A percentile compares a stretch with the other conserved stretches of the same genome.
Evolutionary conservation across 2,329 filamentous ascomycete species (phyloP).

Genomic region (Hirsutella thompsonii): DNA sequence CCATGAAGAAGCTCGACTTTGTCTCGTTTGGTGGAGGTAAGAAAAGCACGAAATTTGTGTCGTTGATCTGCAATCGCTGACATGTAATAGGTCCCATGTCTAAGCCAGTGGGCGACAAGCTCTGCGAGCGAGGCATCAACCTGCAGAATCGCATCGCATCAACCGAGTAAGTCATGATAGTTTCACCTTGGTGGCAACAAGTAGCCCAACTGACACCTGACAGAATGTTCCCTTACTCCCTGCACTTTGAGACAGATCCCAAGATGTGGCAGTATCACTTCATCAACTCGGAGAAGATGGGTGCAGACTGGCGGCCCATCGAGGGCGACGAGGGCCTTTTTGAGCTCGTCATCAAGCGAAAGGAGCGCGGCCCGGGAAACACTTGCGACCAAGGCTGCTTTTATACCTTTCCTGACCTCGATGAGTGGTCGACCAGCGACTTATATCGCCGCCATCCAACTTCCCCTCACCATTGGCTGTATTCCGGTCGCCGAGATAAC

Average conservation of each 20-base stretch:
- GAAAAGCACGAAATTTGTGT: too few relatives aligned
- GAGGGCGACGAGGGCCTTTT: conserved; percentile 4
- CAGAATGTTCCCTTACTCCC: conserved; percentile 19
- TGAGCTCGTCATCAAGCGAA: conserved; percentile 23
- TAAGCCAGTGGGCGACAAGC: conserved; percentile 21
- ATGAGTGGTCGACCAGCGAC: conserved; percentile 22
- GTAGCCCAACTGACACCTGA: conserved; percentile 5
- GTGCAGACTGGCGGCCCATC: conserved; percentile 23
- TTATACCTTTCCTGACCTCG: conserved; percentile 21
- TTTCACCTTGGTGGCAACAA: too few relatives aligned
- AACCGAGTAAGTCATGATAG: conserved; percentile 24
- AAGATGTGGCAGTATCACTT: conserved; percentile 30
- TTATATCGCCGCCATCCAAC: conserved; percentile 23
- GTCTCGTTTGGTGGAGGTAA: conserved; percentile 25
- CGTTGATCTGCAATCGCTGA: too few relatives aligned
- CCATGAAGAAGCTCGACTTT: conserved; percentile 18
- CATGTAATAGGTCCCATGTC: conserved; percentile 20
- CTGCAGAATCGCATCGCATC: conserved; percentile 25
- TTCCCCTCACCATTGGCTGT: conserved; percentile 18
- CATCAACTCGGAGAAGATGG: conserved; percentile 25
- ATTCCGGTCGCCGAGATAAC: conserved; percentile 23
- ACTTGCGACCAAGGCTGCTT: conserved; percentile 16
- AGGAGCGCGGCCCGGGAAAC: conserved; percentile 3
- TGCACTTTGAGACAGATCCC: conserved; percentile 18
- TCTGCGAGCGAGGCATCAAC: conserved; percentile 20